Evolutionary conservation across 768 basidiomycete species (phyloP), one percentile per base, ranked within the genome.

Genomic region (Suillus tomentosus): DNA sequence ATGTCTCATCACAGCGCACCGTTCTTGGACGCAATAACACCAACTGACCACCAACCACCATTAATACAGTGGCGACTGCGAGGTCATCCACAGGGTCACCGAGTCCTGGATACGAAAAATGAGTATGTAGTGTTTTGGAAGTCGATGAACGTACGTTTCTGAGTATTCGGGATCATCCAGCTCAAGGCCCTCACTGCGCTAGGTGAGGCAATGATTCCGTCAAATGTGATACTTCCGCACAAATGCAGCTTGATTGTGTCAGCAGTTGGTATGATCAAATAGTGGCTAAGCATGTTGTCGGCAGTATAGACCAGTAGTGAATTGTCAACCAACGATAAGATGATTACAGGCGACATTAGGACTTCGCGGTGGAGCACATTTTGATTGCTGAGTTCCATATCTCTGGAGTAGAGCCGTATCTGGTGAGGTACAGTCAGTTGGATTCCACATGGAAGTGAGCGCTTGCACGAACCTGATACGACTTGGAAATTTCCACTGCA

Each of bases 11-110:
- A 57, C 22, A 31, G 66, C 78, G 51, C 67, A 90, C 95, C 81
- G 95, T 94, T 65, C 95, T 82, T 8, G 96, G 96, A 39, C 93
- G 87, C 43, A 99, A 83, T 8, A 99, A 80, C 34, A 97, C 89
- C 43, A 99, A 80, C 66, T 94, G 91, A 9, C 95, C 94, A 37
- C 95, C 95, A 27, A 97, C 92, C 64, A 99, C 89, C 87, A 99
- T 94, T 59, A 99, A 82, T 50, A 99, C 94, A 10, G 95, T 98
- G 5, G 97, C 97, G 9, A 95, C 92, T 37, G 94, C 84, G 10
- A 98, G 84, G 71, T 99, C 96, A 65, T 95, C 91, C 1, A 87
- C 88, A 11, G 96, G 95, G 77, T 99, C 95, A 15, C 97, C 97
- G 10, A 98, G 83, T 71, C 93, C 96, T 98, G 69, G 5, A 58